Percentiles rank a stretch among this genome's conserved stretches.
Conservation (phyloP, 208 protist species). For the Porcisia deanei region DNA sequence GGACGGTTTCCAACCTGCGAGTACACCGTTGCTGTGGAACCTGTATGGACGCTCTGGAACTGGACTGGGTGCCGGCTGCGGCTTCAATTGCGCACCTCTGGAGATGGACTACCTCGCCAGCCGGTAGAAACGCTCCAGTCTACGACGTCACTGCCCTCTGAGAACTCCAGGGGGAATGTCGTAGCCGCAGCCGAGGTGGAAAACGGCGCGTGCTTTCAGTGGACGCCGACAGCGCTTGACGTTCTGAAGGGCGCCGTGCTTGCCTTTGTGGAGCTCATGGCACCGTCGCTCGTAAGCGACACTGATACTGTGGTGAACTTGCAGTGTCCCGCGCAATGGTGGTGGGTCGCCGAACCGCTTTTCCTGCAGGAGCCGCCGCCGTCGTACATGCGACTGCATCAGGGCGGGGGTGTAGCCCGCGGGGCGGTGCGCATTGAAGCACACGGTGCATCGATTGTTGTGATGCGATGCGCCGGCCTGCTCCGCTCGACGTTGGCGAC, state of each 20-base stretch:
- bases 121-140: not conserved
- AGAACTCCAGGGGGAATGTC: not conserved
- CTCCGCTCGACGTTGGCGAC: conserved; percentile 16
- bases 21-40: conserved; percentile 24
- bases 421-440: conserved; percentile 20
- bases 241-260: conserved; percentile 5
- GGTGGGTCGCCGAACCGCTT: conserved; percentile 13
- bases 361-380: conserved; percentile 22
- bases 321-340: conserved; percentile 13
- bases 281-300: not conserved
- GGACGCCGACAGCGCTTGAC: conserved; percentile 16
- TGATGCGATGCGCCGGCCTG: conserved; percentile 27
- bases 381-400: conserved; percentile 19
- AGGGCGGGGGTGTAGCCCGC: conserved; percentile 4
- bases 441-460: conserved; percentile 12
- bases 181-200: conserved; percentile 23
- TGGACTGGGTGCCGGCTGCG: conserved; percentile 30
- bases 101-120: not conserved
- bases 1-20: conserved; percentile 10
- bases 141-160: not conserved
- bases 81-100: conserved; percentile 6
- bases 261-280: conserved; percentile 14
- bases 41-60: conserved; percentile 39
- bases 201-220: conserved; percentile 29
- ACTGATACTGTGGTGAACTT: not conserved